Base-by-base conservation (phyloP, 768 basidiomycete genomes). In the Ramaria rubella region DNA sequence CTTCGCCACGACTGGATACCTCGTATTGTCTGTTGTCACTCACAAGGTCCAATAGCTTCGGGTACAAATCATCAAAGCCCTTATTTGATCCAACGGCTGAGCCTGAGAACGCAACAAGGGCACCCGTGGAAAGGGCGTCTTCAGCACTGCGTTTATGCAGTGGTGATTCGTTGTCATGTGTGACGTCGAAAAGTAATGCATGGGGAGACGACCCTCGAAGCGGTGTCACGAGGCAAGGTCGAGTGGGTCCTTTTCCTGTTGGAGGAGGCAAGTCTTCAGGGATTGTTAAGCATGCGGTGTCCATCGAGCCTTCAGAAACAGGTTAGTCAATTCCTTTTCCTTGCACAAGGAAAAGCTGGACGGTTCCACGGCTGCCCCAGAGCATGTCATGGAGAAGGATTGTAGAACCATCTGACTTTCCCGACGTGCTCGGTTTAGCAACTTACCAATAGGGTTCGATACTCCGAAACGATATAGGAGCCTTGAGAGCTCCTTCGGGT, bases 11-110 rank as follows among this genome's bases (percentile, higher is more conserved):
- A 2, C 77, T 78, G 0, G 82, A 82, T 14, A 88, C 63, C 61
- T 90, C 85, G 65, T 99, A 99, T 60, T 69, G 68, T 59, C 93
- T 77, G 65, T 81, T 85, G 68, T 99, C 96, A 14, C 73, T 75
- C 9, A 98, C 96, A 49, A 99, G 75, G 67, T 96, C 81, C 33
- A 99, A 71, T n/a, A 95, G 71, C 68, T 93, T 95, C 3, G 95
- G 95, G 67, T 98, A 97, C 21, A 99, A 70, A 62, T 99, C 96
- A 64, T 99, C 96, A 66, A 95, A 96, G 19, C 95, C 96, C 70
- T 97, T 96, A 62, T 94, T 93, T 15, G 90, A 94, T 2, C 94
- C 96, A 55, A 90, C 81, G 4, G 89, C 96, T 23, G 83, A 89
- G 63, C 82, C 83, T 33, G 88, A 87, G 72, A 98, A 98, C 0